Evolutionary conservation across 805 yeast genomes (phyloP).

Genomic region (Candida hungchunana): DNA sequence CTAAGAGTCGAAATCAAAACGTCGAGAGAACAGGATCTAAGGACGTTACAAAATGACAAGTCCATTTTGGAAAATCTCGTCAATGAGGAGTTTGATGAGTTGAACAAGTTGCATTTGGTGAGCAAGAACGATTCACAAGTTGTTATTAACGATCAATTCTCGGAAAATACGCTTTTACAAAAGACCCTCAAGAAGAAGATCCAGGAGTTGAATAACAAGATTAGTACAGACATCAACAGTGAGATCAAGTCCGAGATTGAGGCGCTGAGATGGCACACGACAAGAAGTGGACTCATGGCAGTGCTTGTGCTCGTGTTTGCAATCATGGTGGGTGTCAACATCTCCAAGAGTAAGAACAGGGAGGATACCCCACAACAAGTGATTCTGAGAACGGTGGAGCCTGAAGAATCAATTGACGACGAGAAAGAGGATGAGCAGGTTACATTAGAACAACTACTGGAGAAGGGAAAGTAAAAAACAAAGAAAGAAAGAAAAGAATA

Average conservation of each 20-base stretch:
- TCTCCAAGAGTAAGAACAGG: conserved; percentile 32
- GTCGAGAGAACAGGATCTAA: conserved; percentile 65
- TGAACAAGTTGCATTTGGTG: conserved; percentile 55
- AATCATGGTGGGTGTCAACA: conserved; percentile 49
- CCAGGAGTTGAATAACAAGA: conserved; percentile 81
- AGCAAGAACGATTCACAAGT: conserved; percentile 76
- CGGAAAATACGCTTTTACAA: conserved; percentile 74
- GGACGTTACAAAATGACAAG: conserved; percentile 60
- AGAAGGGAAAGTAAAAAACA: conserved; percentile 4
- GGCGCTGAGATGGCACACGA: conserved; percentile 86
- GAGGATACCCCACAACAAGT: conserved; percentile 32
- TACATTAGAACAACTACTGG: conserved; percentile 4
- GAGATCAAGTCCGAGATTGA: conserved; percentile 86
- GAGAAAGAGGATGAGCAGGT: conserved; percentile 24
- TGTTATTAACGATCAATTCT: conserved; percentile 79
- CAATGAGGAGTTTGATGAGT: conserved; percentile 69
- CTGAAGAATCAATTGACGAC: conserved; percentile 20
- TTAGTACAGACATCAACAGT: conserved; percentile 74
- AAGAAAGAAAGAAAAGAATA: too few relatives aligned
- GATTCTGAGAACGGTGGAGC: conserved; percentile 29
- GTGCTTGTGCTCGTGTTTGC: conserved; percentile 62
- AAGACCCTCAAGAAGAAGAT: conserved; percentile 63
- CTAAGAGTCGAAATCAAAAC: conserved; percentile 71
- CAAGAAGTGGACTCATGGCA: conserved; percentile 81
- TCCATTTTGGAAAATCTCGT: conserved; percentile 69